phyloP scores from a whole-genome alignment of 257 asterid genomes.

The Lantana camara region DNA sequence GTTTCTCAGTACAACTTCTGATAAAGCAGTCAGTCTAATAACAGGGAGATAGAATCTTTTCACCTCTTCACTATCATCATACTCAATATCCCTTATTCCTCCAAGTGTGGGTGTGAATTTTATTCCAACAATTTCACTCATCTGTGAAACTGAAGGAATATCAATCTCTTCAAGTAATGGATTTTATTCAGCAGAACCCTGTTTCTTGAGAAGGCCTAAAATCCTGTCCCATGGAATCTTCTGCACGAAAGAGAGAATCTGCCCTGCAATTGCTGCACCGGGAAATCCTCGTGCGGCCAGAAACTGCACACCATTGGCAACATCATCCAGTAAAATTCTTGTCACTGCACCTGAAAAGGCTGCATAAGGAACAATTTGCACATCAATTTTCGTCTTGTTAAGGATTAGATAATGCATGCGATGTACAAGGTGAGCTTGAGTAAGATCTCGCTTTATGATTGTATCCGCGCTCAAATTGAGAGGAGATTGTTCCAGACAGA shows the following conservation, averaged over 20 bases:
- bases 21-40: conserved; percentile 35
- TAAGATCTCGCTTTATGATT: neutral
- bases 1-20: conserved; percentile 52
- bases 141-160: conserved; percentile 40
- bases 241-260: conserved; percentile 19
- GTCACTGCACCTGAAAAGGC: neutral
- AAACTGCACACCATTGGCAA: neutral
- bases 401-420: conserved; percentile 37
- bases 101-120: conserved; percentile 22
- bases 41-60: conserved; percentile 45
- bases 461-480: conserved; percentile 9
- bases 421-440: conserved; percentile 32
- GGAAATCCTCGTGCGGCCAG: conserved; percentile 7
- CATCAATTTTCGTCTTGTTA: neutral
- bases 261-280: conserved; percentile 19
- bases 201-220: neutral
- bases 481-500: conserved; percentile 37
- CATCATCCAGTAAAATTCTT: neutral
- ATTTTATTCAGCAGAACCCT: neutral
- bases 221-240: conserved; percentile 24
- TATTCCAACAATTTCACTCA: conserved; percentile 25
- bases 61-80: conserved; percentile 20
- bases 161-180: conserved; percentile 29
- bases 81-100: conserved; percentile 41
- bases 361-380: neutral